phyloP scores from a whole-genome alignment of 345 rosid genomes.

The Bretschneidera sinensis region DNA sequence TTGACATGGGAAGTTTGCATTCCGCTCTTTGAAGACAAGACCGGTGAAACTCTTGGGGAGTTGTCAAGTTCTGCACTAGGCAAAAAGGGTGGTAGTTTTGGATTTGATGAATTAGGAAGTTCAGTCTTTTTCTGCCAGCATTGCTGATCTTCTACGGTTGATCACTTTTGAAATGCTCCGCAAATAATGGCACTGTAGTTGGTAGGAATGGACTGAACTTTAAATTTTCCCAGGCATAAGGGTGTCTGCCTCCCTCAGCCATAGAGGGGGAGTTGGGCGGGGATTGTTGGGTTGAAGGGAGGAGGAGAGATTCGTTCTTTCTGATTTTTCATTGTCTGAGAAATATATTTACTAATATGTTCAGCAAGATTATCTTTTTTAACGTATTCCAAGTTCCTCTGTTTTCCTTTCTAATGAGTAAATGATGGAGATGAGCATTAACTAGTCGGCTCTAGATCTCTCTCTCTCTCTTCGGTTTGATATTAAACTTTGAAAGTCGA shows the following conservation, averaged over 20 bases:
- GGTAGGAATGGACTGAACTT: constrained; percentile 22
- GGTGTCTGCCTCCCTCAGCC: neutral
- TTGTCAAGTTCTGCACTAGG: constrained; percentile 6
- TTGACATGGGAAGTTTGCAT: constrained; percentile 17
- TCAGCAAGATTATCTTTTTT: too few species aligned
- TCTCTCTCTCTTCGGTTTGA: too few species aligned
- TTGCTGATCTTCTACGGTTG: neutral
- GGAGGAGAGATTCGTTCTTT: neutral
- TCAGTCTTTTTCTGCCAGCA: constrained; percentile 6
- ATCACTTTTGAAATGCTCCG: neutral
- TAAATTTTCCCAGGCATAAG: too few species aligned
- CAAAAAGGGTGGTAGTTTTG: neutral
- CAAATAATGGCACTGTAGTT: neutral
- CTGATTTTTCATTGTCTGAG: too few species aligned
- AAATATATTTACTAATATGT: too few species aligned
- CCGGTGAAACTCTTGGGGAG: neutral
- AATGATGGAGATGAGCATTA: too few species aligned
- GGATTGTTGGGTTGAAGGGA: too few species aligned
- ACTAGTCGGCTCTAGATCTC: too few species aligned
- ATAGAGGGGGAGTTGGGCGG: neutral
- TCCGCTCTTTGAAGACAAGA: too few species aligned
- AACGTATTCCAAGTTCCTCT: too few species aligned
- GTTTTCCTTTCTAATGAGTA: too few species aligned
- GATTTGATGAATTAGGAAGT: constrained; percentile 9
- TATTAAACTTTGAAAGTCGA: too few species aligned